Base-by-base conservation (phyloP, 179 eudicot species). In the Spergularia azorica region DNA sequence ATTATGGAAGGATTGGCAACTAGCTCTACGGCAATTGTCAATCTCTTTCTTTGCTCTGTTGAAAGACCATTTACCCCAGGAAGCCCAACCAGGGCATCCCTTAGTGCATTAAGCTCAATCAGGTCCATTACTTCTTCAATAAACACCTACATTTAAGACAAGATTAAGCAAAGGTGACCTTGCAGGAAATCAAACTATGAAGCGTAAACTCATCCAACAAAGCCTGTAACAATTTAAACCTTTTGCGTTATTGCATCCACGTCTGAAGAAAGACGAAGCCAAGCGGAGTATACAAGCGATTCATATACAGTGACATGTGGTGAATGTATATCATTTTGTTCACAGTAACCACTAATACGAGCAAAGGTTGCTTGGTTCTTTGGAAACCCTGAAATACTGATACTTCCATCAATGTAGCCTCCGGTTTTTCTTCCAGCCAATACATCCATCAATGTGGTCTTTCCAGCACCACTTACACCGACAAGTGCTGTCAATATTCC, bases 391-490 rank as follows among this genome's bases (percentile, higher is more conserved):
- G 94, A 93, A 43, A 93, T 82, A 70, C 63, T 88, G 57, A 91
- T 85, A 76, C 68, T 88, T 67, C 96, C 97, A 82, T 93, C 90
- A 21, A 89, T 86, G 52, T 84, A 85, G 9, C 97, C 96, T 5
- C 89, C 88, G 7, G 97, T 93, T 81, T 93, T 93, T 62, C 97
- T 81, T 80, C 96, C 97, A 7, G 94, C 92, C 66, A 93, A 79
- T 0, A 93, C 97, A 80, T 93, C 97, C 94, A 93, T 88, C 77
- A 93, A 70, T 18, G 97, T 93, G 46, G 96, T 91, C 81, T 93
- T 93, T 46, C 97, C 97, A 62, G 97, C 96, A 36, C 97, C 97
- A 83, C 89, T 93, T 3, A 93, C 94, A 46, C 97, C 97, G 52
- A 91, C 97, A 58, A 93, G 79, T 57, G 97, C 97, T 54, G 97